These are phyloP conservation scores for Luffa aegyptiaca DNA, from an alignment of 306 rosid genomes.

Conservation along the genomic window DNA sequence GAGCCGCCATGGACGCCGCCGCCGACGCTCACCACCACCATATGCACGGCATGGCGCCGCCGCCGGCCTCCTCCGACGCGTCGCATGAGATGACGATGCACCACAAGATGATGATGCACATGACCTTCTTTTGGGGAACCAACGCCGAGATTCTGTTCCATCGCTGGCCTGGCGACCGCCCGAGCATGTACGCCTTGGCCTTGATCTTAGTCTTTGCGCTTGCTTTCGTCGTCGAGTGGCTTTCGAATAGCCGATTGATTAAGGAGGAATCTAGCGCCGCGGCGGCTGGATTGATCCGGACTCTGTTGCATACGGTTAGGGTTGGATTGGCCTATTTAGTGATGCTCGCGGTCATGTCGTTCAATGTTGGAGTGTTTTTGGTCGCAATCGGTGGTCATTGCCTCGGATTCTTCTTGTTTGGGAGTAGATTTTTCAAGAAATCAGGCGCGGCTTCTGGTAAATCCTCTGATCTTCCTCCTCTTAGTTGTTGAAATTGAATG, in stretches of 20 bases:
- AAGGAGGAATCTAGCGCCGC: conserved; percentile 26
- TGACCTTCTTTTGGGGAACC: conserved; percentile 85
- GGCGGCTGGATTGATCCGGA: conserved; percentile 37
- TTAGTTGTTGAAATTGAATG: conserved; percentile 30
- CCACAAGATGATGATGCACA: conserved; percentile 57
- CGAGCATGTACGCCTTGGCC: conserved; percentile 51
- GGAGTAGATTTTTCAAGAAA: conserved; percentile 33
- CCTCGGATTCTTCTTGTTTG: conserved; percentile 50
- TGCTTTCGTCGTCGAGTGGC: conserved; percentile 39
- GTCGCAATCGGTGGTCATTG: conserved; percentile 59
- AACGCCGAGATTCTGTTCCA: conserved; percentile 42
- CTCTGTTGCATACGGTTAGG: conserved; percentile 37
- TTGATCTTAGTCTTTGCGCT: conserved; percentile 41
- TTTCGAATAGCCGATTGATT: conserved; percentile 35
- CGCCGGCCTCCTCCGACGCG: neutral
- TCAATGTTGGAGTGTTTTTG: conserved; percentile 63
- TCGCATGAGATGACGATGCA: conserved; percentile 5
- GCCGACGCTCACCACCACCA: neutral
- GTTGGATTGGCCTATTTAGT: conserved; percentile 57
- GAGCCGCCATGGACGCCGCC: neutral
- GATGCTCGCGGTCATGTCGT: conserved; percentile 85
- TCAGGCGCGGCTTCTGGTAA: neutral
- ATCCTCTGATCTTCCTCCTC: conserved; percentile 41
- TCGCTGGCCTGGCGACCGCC: conserved; percentile 49
- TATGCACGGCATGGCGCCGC: neutral